Base-by-base conservation (phyloP, 2,329 filamentous ascomycete species). In the Leptodontidium sp. region DNA sequence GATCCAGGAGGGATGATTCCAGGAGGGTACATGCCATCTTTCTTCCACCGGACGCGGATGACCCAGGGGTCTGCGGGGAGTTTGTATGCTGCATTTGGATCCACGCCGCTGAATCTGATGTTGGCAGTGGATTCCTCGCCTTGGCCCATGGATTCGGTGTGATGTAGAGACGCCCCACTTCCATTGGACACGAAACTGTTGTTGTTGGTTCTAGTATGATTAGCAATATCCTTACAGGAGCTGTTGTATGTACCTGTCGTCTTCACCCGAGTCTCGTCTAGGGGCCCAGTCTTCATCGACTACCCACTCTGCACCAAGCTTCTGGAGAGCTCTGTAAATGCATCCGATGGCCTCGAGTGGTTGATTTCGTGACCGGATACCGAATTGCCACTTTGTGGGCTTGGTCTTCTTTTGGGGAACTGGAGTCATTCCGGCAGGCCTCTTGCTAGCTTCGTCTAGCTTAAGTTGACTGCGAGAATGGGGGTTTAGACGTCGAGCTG, bases 51-150 rank as follows among this genome's bases (percentile, higher is more conserved):
- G 32, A 96, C 93, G 71, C 92, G 90, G 77, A 98, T 97, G 71
- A 97, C 93, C 94, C 94, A 98, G 12, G 94, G 93, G 76, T 98
- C 95, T 68, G 93, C 93, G 0, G 94, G 94, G n/a, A 98, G 87
- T 73, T 89, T 90, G 80, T 97, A 97, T 70, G 91, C 88, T 74
- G 85, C 83, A 59, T 82, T 80, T 2, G 86, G 84, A 71, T 90
- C 86, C 57, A 84, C 78, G n/a, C 70, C 71, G 47, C 66, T 68
- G 66, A 78, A 77, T 61, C 71, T 71, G 24, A 74, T 53, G 50
- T 70, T 78, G 73, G 26, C 78, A 74, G 45, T 77, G 76, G 68
- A 71, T 68, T 65, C 64, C 55, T 66, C 67, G 50, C 68, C 72
- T 45, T 71, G 80, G 64, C 79, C 77, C 73, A 77, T 80, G 15